Evolutionary conservation across 352 stramenopile species (phyloP), one percentile per base, ranked within the genome.

Genomic region (Phytophthora boehmeriae): DNA sequence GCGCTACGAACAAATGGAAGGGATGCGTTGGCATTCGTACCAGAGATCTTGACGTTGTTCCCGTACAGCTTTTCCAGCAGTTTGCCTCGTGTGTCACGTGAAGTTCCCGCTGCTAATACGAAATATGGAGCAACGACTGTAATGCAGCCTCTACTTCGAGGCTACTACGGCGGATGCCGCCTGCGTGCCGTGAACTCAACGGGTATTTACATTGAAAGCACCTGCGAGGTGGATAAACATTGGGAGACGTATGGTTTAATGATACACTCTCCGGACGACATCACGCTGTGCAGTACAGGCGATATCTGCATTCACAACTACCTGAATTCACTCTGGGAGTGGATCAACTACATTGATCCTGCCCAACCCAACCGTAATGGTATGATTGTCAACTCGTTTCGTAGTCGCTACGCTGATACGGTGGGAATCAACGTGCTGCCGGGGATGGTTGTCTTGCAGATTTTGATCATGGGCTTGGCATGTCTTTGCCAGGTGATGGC

Each of bases 271-370:
- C 58, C 64, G 1, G 64, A 72, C 6, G 64, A 68, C 27, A 42
- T 72, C 14, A 53, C 64, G 0, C 52, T 72, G 5, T 72, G 64
- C 28, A 65, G 51, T 6, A 60, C 58, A 10, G 43, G 36, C n/a
- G 48, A 54, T 8, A 35, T 68, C 4, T 73, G 64, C 13, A 39
- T 73, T 22, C 62, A 70, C 49, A 66, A 70, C 30, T 61, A 61
- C 27, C 66, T 59, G 46, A 71, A 59, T n/a, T 62, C 63, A 2
- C 28, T 62, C 5, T 71, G 63, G 63, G 63, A 71, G 47, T 71
- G 47, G 50, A 45, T 59, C 14, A 34, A 55, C 30, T 54, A 64
- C 6, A 23, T 51, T 2, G 20, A 48, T 10, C n/a, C 46, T 1
- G 42, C 14, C 2, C 41, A 39, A 11, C 50, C 63, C 8, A 30